phyloP scores from a whole-genome alignment of 164 flowering plant species.

The Cinnamomum micranthum region DNA sequence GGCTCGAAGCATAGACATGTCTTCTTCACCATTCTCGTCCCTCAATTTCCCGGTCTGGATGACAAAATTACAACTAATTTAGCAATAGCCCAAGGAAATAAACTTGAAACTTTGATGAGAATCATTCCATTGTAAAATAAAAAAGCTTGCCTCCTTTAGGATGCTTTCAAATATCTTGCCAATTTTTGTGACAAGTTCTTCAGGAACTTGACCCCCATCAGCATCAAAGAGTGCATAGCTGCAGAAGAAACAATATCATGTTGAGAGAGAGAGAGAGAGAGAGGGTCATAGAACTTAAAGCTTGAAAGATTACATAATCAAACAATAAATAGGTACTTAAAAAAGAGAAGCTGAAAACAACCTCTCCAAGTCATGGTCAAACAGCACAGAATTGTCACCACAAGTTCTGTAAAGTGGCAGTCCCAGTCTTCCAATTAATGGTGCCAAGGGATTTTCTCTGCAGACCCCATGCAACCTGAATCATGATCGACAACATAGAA shows the following conservation, averaged over 20 bases:
- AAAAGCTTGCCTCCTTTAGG: constrained; percentile 60
- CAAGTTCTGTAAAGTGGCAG: constrained; percentile 92
- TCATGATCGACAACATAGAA: constrained; percentile 3
- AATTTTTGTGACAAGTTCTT: constrained; percentile 70
- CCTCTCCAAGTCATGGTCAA: constrained; percentile 98
- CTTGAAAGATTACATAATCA: background rate
- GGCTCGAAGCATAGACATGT: constrained; percentile 72
- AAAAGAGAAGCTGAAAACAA: constrained; percentile 6
- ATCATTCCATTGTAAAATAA: background rate
- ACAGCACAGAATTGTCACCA: constrained; percentile 94
- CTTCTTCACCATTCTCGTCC: constrained; percentile 62
- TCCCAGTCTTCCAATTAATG: constrained; percentile 82
- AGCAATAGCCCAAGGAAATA: background rate
- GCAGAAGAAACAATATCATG: constrained; percentile 14
- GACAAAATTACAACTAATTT: constrained; percentile 5
- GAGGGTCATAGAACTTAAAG: background rate
- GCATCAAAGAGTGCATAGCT: constrained; percentile 92
- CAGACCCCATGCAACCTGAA: constrained; percentile 97
- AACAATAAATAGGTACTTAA: too few species aligned
- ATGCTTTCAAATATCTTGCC: constrained; percentile 76
- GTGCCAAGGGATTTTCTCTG: constrained; percentile 93
- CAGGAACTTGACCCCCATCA: constrained; percentile 84
- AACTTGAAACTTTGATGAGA: background rate
- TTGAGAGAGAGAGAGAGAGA: background rate
- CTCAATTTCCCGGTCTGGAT: constrained; percentile 72